Percentiles rank a stretch among this genome's conserved stretches.
Conservation (phyloP, 345 rosid species). For the Brassica nigra region DNA sequence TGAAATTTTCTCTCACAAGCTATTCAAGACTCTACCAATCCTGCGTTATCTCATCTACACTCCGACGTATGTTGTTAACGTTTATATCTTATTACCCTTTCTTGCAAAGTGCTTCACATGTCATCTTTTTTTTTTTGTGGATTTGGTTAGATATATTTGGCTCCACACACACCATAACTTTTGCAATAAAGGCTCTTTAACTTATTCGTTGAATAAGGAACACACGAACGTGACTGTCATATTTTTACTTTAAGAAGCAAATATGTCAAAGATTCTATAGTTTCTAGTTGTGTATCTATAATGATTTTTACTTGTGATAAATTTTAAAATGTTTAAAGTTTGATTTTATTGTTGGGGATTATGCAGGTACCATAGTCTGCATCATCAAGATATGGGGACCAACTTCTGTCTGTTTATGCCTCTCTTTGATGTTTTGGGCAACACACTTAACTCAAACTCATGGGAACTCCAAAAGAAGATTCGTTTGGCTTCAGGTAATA, state of each 20-base stretch:
- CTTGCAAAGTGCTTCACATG: conserved; percentile 2
- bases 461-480: conserved; percentile 72
- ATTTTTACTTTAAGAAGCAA: conserved; percentile 16
- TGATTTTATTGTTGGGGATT: conserved; percentile 16
- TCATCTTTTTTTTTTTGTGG: background rate
- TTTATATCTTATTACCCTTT: conserved; percentile 17
- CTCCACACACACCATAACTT: background rate
- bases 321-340: background rate
- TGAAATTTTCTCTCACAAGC: conserved; percentile 65
- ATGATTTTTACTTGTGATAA: background rate
- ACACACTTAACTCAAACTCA: conserved; percentile 67
- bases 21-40: conserved; percentile 60
- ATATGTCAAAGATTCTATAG: background rate
- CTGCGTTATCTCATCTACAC: conserved; percentile 74
- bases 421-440: conserved; percentile 72
- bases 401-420: conserved; percentile 99
- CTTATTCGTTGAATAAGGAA: conserved; percentile 29
- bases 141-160: conserved; percentile 14
- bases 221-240: conserved; percentile 33
- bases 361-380: conserved; percentile 82
- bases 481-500: conserved; percentile 52
- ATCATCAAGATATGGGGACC: conserved; percentile 74
- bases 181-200: background rate
- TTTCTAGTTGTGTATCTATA: background rate
- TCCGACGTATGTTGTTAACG: conserved; percentile 62